Conservation (phyloP, 192 early-diverging fungal species). For the Entomortierella beljakovae region DNA sequence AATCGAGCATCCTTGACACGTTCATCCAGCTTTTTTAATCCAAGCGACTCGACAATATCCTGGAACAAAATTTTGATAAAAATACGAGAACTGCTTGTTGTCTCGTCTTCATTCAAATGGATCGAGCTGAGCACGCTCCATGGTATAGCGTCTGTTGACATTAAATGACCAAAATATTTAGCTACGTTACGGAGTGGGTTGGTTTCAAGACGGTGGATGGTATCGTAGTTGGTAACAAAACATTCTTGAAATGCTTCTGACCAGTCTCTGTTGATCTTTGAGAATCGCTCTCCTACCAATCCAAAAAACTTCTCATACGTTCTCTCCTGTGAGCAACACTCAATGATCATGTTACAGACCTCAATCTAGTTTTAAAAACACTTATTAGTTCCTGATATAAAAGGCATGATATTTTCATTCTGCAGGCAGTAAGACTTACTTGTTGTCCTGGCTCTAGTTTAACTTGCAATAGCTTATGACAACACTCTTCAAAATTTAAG, state of each 20-base stretch:
- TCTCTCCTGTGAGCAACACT: slow-evolving; percentile 95
- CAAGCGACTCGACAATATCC: slow-evolving; percentile 86
- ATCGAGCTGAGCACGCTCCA: slow-evolving; percentile 87
- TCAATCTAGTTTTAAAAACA: slow-evolving; percentile 68
- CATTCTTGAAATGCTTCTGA: slow-evolving; percentile 78
- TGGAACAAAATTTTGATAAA: slow-evolving; percentile 96
- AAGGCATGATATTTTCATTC: not conserved
- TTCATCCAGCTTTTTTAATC: slow-evolving; percentile 81
- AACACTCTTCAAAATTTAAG: slow-evolving; percentile 95
- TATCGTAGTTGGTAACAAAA: slow-evolving; percentile 89
- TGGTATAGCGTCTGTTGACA: slow-evolving; percentile 84
- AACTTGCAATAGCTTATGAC: slow-evolving; percentile 94
- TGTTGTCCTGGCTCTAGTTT: slow-evolving; percentile 87
- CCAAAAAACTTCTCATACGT: slow-evolving; percentile 96
- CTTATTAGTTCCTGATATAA: not conserved
- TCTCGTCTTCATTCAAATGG: slow-evolving; percentile 93
- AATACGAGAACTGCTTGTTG: slow-evolving; percentile 95
- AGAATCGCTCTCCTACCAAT: slow-evolving; percentile 92
- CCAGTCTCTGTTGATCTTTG: slow-evolving; percentile 86
- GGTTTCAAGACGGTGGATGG: slow-evolving; percentile 93
- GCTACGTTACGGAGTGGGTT: slow-evolving; percentile 93
- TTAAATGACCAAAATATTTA: slow-evolving; percentile 90
- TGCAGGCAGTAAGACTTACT: slow-evolving; percentile 26
- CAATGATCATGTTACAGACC: slow-evolving; percentile 96
- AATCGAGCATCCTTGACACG: slow-evolving; percentile 76